These are phyloP conservation scores for Zygosaccharomyces bailii DNA, from an alignment of 805 yeast genomes.

Conservation along the genomic window DNA sequence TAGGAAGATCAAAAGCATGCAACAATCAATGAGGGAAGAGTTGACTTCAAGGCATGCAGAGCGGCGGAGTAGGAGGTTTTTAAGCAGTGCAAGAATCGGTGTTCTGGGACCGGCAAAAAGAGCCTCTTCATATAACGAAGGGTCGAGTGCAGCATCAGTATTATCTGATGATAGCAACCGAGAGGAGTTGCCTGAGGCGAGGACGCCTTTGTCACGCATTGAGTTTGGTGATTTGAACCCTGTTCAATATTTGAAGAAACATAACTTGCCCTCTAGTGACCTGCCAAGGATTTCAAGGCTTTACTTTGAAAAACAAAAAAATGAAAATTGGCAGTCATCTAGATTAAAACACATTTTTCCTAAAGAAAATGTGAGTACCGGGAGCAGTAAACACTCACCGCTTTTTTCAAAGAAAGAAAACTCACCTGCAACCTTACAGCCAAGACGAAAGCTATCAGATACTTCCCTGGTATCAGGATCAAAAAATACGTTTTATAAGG, in stretches of 20 bases:
- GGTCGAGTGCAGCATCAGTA: background rate
- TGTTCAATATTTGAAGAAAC: conserved; percentile 38
- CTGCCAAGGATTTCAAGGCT: conserved; percentile 37
- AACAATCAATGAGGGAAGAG: conserved; percentile 30
- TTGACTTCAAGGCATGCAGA: conserved; percentile 24
- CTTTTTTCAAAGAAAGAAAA: conserved; percentile 7
- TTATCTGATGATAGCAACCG: conserved; percentile 2
- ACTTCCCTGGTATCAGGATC: conserved; percentile 14
- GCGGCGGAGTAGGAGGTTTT: conserved; percentile 28
- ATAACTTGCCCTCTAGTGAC: conserved; percentile 38
- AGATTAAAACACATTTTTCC: conserved; percentile 24
- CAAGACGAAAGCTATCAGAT: conserved; percentile 16
- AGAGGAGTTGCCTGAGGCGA: background rate
- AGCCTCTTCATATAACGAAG: conserved; percentile 19
- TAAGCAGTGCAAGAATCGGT: conserved; percentile 25
- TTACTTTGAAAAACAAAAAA: conserved; percentile 39
- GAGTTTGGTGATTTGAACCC: conserved; percentile 42
- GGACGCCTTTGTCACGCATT: background rate
- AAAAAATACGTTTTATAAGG: conserved; percentile 9
- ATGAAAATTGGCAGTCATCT: conserved; percentile 33
- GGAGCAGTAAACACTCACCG: conserved; percentile 12
- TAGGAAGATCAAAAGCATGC: conserved; percentile 23
- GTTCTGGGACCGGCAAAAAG: conserved; percentile 36
- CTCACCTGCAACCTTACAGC: conserved; percentile 15
- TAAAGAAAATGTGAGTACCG: conserved; percentile 12